Conservation (phyloP, 1,284 basidiomycete species). For the Mycena sp. region DNA sequence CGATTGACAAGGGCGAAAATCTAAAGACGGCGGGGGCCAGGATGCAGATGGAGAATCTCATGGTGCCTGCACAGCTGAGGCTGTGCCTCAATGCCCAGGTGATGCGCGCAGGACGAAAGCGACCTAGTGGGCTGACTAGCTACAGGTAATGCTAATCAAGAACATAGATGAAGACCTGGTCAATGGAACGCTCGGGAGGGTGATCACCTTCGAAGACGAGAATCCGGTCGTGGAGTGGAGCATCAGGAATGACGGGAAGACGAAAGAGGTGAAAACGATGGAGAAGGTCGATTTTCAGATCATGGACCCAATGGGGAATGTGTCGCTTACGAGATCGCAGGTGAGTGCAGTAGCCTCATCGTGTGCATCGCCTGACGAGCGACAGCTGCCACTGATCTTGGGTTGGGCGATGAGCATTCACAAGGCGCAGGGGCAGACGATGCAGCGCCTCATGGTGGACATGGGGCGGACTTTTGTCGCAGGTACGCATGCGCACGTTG, state of each 20-base stretch:
- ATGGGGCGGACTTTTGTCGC: slow-evolving; percentile 88
- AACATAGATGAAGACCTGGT: slow-evolving; percentile 74
- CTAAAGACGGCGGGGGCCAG: no score
- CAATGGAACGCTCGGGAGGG: slow-evolving; percentile 88
- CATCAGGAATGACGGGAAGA: no score
- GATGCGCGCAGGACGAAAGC: no score
- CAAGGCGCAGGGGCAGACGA: slow-evolving; percentile 91
- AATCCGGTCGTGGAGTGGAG: background rate
- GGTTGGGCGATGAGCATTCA: slow-evolving; percentile 96
- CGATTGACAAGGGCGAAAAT: no score
- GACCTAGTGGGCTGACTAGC: no score
- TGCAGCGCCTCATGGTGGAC: slow-evolving; percentile 88
- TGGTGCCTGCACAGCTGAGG: slow-evolving; percentile 67
- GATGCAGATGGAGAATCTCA: no score
- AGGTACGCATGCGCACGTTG: no score
- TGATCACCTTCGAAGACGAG: slow-evolving; percentile 73
- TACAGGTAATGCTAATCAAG: slow-evolving; percentile 82
- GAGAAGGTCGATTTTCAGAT: slow-evolving; percentile 49
- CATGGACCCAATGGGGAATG: slow-evolving; percentile 82
- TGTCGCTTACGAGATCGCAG: slow-evolving; percentile 79
- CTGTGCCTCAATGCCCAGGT: slow-evolving; percentile 64
- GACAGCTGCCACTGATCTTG: slow-evolving; percentile 83
- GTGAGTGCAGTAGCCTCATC: no score
- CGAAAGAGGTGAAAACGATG: no score
- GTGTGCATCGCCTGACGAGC: no score